phyloP scores from a whole-genome alignment of 768 basidiomycete species.

The Kwoniella sp. region DNA sequence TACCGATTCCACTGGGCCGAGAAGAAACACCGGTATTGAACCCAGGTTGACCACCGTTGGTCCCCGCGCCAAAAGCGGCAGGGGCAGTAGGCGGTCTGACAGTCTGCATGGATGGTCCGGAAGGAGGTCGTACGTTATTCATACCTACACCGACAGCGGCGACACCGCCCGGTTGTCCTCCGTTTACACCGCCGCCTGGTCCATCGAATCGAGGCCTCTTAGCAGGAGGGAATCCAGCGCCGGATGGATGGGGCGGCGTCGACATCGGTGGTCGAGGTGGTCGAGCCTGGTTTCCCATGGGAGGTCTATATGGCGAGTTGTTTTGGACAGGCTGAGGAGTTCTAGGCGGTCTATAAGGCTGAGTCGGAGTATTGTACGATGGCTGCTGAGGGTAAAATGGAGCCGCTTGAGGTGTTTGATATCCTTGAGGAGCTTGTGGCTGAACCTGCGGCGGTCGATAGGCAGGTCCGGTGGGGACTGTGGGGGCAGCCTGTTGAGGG shows the following conservation, averaged over 20 bases:
- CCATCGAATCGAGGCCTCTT: slow-evolving; percentile 89
- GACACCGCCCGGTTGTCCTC: background rate
- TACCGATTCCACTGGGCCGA: background rate
- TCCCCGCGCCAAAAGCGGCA: slow-evolving; percentile 13
- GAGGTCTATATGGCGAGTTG: slow-evolving; percentile 31
- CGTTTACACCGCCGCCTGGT: slow-evolving; percentile 56
- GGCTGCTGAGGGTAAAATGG: slow-evolving; percentile 33
- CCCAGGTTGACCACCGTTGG: slow-evolving; percentile 40
- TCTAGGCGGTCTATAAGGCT: slow-evolving; percentile 28
- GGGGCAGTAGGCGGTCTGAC: slow-evolving; percentile 18
- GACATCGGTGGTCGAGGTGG: slow-evolving; percentile 59
- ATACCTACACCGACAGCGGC: background rate
- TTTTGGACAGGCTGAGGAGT: slow-evolving; percentile 16
- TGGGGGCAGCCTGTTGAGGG: slow-evolving; percentile 56
- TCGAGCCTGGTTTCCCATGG: slow-evolving; percentile 8
- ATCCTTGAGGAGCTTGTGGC: slow-evolving; percentile 56
- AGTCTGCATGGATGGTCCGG: slow-evolving; percentile 56
- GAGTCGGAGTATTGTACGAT: slow-evolving; percentile 33
- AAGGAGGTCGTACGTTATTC: slow-evolving; percentile 48
- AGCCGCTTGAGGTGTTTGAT: slow-evolving; percentile 41
- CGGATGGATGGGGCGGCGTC: slow-evolving; percentile 32
- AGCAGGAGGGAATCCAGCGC: slow-evolving; percentile 74
- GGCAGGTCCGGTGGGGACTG: slow-evolving; percentile 36
- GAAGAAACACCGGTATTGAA: slow-evolving; percentile 22
- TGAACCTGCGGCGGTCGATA: slow-evolving; percentile 54